These are phyloP conservation scores for Neovahlkampfia damariscottae DNA, from an alignment of 78 protist species.

Conservation along the genomic window DNA sequence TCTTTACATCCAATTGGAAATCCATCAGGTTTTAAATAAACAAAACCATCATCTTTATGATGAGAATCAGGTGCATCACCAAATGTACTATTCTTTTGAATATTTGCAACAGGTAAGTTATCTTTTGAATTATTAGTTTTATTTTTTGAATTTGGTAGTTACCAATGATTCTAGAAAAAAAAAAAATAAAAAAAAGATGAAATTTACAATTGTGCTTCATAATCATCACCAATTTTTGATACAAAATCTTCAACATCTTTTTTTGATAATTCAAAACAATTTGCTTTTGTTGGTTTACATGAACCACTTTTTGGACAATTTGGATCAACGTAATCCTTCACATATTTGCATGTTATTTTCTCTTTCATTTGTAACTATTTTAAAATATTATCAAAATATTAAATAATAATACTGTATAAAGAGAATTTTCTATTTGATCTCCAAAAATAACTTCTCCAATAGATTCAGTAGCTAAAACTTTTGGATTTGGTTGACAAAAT, in stretches of 20 bases:
- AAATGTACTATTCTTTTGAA: background rate
- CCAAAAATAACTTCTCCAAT: slow-evolving; percentile 72
- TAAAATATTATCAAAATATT: background rate
- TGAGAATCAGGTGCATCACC: background rate
- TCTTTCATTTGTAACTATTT: background rate
- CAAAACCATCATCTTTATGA: background rate
- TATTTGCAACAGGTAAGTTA: background rate
- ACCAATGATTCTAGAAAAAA: no score
- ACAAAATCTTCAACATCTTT: slow-evolving; percentile 3
- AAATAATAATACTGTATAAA: slow-evolving; percentile 25
- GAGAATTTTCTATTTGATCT: slow-evolving; percentile 47
- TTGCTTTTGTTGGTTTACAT: background rate
- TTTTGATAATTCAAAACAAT: slow-evolving; percentile 6
- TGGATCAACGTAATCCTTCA: background rate
- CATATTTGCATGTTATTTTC: background rate
- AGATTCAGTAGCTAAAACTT: slow-evolving; percentile 18
- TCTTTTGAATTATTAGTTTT: no score
- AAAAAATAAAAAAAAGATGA: no score
- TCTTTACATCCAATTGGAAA: background rate
- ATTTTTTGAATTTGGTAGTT: no score
- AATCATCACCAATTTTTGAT: background rate
- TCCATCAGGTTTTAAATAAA: background rate
- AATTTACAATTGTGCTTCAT: background rate
- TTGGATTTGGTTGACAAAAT: slow-evolving; percentile 42
- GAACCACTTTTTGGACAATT: background rate